Evolutionary conservation across 2,329 filamentous ascomycete species (phyloP), one percentile per base, ranked within the genome.

Genomic region (Fusarium tuaranense): DNA sequence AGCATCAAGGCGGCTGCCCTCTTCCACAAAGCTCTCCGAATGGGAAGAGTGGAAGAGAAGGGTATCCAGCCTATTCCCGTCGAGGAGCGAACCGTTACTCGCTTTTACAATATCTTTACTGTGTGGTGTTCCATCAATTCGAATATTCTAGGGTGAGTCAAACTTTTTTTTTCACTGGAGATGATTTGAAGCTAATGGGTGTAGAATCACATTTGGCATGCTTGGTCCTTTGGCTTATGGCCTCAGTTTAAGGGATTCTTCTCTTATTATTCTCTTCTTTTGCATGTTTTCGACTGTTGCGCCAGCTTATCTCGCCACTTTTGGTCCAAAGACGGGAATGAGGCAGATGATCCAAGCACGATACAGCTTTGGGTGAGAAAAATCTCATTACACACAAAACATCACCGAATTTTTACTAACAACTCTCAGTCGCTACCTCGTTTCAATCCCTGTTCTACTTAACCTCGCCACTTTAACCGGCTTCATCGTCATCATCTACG

Each of bases 261-360:
- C 88, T 2, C 83, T 92, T 14, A 83, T 92, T 36, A 92, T 92
- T 57, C 79, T 92, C 55, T 92, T 92, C 83, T 92, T 92, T 80
- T 87, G 86, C 13, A 80, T 92, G 20, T 73, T 92, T 30, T 88
- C 87, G 1, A 87, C 87, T 0, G 69, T 87, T 8, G 83, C 88
- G 0, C 88, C 90, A 1, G 90, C 88, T 4, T 91, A 88, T 75
- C 82, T 92, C 30, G 87, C 87, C 48, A 90, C 88, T 0, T 81
- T 91, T 61, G 90, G 90, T 0, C 89, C 90, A 5, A 88, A 88
- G 80, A 92, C 90, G 12, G 91, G 90, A 48, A 88, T 92, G 86
- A 86, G 91, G 18, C 90, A 92, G 80, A 91, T 92, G 86, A 87
- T 92, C 9, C 89, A 91, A 74, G 90, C 91, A 5, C 85, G 91